Conservation (phyloP, 805 yeast genomes). For the Wickerhamomyces queroliae region DNA sequence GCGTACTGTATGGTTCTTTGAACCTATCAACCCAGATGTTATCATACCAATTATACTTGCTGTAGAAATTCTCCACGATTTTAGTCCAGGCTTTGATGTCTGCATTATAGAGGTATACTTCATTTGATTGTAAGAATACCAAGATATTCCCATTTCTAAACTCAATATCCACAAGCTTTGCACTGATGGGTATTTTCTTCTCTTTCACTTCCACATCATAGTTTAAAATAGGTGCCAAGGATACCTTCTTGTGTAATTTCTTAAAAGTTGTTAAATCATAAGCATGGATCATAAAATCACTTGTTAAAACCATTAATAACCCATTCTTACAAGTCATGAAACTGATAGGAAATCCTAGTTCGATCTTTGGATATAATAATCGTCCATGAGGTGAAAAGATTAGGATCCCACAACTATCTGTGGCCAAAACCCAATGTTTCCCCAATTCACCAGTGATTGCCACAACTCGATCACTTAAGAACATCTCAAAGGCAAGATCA, state of each 20-base stretch:
- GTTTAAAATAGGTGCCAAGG: conserved; percentile 50
- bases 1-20: background rate
- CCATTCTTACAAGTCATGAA: conserved; percentile 29
- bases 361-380: conserved; percentile 40
- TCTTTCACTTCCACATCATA: conserved; percentile 20
- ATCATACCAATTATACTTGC: conserved; percentile 8
- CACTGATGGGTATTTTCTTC: conserved; percentile 14
- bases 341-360: conserved; percentile 43
- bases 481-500: conserved; percentile 33
- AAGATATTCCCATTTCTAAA: conserved; percentile 34
- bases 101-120: conserved; percentile 36
- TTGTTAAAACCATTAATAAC: conserved; percentile 39
- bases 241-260: conserved; percentile 34
- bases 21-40: conserved; percentile 14
- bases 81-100: conserved; percentile 42
- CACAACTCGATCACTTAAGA: conserved; percentile 32
- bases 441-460: conserved; percentile 35
- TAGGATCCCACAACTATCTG: conserved; percentile 53
- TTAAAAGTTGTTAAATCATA: conserved; percentile 40
- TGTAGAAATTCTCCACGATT: conserved; percentile 30
- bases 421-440: conserved; percentile 45
- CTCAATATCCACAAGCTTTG: conserved; percentile 27
- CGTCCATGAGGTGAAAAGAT: conserved; percentile 41
- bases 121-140: conserved; percentile 31
- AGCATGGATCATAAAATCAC: conserved; percentile 41